phyloP scores from a whole-genome alignment of 1,284 basidiomycete genomes.

The Inonotus obliquus region DNA sequence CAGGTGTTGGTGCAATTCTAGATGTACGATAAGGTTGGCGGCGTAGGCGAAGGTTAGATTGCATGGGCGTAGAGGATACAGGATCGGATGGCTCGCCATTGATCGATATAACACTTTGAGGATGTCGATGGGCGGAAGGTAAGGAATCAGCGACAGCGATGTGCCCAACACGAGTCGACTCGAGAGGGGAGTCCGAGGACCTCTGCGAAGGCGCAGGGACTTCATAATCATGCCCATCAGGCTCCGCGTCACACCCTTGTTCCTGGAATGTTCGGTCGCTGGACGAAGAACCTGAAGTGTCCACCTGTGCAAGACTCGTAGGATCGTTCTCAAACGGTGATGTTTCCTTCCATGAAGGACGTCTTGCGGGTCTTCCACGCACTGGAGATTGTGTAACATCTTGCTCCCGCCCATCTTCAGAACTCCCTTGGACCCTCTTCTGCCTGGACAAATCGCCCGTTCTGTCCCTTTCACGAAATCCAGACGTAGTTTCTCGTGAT shows the following conservation, averaged over 20 bases:
- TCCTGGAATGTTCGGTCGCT: slow-evolving; percentile 26
- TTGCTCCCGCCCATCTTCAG: slow-evolving; percentile 38
- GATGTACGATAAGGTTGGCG: slow-evolving; percentile 22
- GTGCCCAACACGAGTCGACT: too few relatives aligned
- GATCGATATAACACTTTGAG: too few relatives aligned
- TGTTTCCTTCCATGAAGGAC: slow-evolving; percentile 22
- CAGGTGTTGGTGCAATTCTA: slow-evolving; percentile 14
- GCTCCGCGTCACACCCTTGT: slow-evolving; percentile 17
- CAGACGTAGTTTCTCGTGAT: slow-evolving; percentile 40
- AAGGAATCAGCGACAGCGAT: too few relatives aligned
- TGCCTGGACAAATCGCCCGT: not conserved
- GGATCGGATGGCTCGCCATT: not conserved
- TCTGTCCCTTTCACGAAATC: slow-evolving; percentile 3
- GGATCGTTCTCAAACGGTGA: not conserved
- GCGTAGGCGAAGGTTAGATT: slow-evolving; percentile 6
- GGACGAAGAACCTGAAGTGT: slow-evolving; percentile 24
- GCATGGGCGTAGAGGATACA: not conserved
- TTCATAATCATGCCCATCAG: not conserved
- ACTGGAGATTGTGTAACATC: slow-evolving; percentile 10
- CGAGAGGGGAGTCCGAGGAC: too few relatives aligned
- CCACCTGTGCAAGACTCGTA: slow-evolving; percentile 22
- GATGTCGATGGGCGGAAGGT: slow-evolving; percentile 2
- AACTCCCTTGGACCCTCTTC: not conserved
- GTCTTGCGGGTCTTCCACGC: slow-evolving; percentile 57
- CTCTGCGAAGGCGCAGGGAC: too few relatives aligned